A percentile compares a stretch with the other conserved stretches of the same genome.
These are phyloP conservation scores for Pythium dissotocum DNA, from an alignment of 352 stramenopile species.

Conservation along the genomic window DNA sequence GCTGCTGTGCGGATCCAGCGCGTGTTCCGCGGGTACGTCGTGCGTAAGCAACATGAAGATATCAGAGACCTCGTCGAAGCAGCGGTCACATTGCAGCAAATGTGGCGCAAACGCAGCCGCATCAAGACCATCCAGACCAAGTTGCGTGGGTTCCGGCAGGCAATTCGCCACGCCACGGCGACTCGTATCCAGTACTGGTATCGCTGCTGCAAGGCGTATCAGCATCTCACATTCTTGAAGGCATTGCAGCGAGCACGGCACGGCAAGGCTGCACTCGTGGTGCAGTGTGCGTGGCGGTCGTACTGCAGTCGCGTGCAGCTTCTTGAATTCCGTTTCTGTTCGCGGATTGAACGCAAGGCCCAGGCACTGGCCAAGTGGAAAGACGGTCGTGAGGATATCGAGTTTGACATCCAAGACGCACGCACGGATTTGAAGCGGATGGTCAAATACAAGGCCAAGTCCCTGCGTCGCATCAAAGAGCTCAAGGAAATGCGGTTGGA, in stretches of 20 bases:
- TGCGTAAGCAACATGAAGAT: constrained; percentile 53
- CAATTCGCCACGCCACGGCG: constrained; percentile 41
- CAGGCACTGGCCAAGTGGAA: constrained; percentile 51
- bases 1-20: constrained; percentile 58
- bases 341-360: constrained; percentile 65
- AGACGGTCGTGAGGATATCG: constrained; percentile 63
- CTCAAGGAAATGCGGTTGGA: constrained; percentile 77
- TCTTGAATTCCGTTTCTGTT: constrained; percentile 67
- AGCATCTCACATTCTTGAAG: constrained; percentile 39
- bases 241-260: constrained; percentile 44
- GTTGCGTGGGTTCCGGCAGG: constrained; percentile 42
- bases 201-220: constrained; percentile 55
- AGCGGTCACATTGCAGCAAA: constrained; percentile 74
- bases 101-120: constrained; percentile 46
- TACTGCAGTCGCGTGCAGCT: constrained; percentile 57
- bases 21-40: constrained; percentile 67
- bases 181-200: constrained; percentile 58
- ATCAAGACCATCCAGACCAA: constrained; percentile 39
- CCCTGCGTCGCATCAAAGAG: constrained; percentile 67
- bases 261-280: constrained; percentile 55
- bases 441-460: constrained; percentile 79
- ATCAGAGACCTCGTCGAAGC: constrained; percentile 60
- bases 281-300: constrained; percentile 76
- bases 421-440: constrained; percentile 60
- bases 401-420: constrained; percentile 71